These are phyloP conservation scores for Leccinum obscurum DNA, from an alignment of 768 basidiomycete species.

Conservation along the genomic window DNA sequence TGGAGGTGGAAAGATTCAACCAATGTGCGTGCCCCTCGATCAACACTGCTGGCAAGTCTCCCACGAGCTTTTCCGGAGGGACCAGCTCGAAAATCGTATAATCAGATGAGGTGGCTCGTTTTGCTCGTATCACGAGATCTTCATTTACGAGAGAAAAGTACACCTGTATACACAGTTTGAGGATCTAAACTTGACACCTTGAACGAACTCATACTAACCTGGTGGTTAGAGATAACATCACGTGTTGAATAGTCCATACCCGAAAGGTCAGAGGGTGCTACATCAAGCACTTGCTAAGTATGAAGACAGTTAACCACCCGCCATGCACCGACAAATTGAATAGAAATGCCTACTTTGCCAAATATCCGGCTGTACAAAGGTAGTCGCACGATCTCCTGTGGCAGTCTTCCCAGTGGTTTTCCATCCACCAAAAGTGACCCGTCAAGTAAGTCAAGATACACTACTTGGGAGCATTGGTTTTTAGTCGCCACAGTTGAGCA, in stretches of 20 bases:
- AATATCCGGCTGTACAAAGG: slow-evolving; percentile 21
- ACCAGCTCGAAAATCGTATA: slow-evolving; percentile 2
- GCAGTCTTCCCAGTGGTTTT: slow-evolving; percentile 25
- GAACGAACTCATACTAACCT: slow-evolving; percentile 9
- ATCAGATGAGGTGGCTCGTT: neutral
- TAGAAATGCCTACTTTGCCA: slow-evolving; percentile 15
- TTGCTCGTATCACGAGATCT: slow-evolving; percentile 23
- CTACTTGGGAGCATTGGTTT: slow-evolving; percentile 18
- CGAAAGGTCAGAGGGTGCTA: slow-evolving; percentile 20
- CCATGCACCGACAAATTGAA: neutral
- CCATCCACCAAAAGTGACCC: slow-evolving; percentile 28
- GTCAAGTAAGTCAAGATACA: slow-evolving; percentile 25
- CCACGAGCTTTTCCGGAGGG: slow-evolving; percentile 20
- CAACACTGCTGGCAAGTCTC: slow-evolving; percentile 30
- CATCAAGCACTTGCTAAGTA: slow-evolving; percentile 17
- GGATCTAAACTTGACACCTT: neutral
- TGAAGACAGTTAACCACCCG: neutral
- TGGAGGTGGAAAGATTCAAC: slow-evolving; percentile 25
- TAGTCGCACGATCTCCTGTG: slow-evolving; percentile 16
- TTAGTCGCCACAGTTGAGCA: slow-evolving; percentile 11
- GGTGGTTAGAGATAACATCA: slow-evolving; percentile 17
- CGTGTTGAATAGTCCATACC: slow-evolving; percentile 26
- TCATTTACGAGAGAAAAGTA: slow-evolving; percentile 19
- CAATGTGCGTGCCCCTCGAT: slow-evolving; percentile 30
- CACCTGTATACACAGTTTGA: slow-evolving; percentile 11